Evolutionary conservation across 2,329 filamentous ascomycete species (phyloP), one percentile per base, ranked within the genome.

Genomic region (Apiospora kogelbergensis): DNA sequence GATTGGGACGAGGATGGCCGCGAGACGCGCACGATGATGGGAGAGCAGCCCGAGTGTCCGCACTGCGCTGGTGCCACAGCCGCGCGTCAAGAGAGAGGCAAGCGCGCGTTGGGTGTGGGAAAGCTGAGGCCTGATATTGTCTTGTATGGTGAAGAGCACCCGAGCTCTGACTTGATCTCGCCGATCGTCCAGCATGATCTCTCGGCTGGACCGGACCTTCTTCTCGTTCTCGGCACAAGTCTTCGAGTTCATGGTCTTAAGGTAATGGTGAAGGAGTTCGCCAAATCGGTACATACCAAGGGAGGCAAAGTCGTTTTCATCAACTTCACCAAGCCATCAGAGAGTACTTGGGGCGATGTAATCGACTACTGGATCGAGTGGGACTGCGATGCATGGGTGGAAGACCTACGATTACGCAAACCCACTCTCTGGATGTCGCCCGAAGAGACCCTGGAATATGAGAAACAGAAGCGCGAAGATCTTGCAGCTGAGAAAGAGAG

Each of bases 351-450:
- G 91, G 88, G 90, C 0, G 90, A 92, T 67, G 81, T 92, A 0
- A 90, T 93, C 67, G 91, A 93, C 78, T 92, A 90, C 71, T 93
- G 90, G 88, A 85, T 93, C 0, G 85, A 91, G 71, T 92, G 90
- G 90, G 91, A 93, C 74, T 93, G 91, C 70, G 91, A 93, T 73
- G 88, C 88, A 4, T 93, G 91, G 91, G 90, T 93, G 0, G 78
- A 84, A 11, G 89, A 92, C 74, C 76, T 93, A 67, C 88, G 86
- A 70, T 79, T 80, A 66, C 85, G 87, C 67, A 85, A 90, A 68
- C 86, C 88, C 1, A 84, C 85, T 64, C 80, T 91, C 4, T 91
- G 89, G 89, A 79, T 87, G 68, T 84, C 84, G 0, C 83, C 84
- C 42, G 82, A 82, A 0, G 82, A 81, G 0, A 78, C 82, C 1